Conservation (phyloP, 2,329 filamentous ascomycete species). For the Ophiocordyceps robertsii region DNA sequence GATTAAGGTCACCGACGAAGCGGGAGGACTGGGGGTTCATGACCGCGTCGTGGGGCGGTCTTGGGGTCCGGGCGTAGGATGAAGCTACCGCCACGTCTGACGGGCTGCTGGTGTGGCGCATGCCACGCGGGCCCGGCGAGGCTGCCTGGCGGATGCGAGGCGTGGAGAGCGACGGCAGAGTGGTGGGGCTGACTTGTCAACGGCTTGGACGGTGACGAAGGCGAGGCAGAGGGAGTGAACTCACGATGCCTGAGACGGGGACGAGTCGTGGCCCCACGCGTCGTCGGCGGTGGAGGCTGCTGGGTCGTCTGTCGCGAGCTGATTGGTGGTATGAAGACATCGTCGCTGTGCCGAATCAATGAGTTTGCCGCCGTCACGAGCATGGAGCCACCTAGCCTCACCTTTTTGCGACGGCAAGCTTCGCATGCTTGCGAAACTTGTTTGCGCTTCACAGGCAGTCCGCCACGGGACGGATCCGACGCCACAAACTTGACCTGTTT, state of each 20-base stretch:
- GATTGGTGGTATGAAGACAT: slow-evolving; percentile 27
- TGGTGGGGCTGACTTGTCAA: neutral
- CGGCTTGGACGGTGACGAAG: neutral
- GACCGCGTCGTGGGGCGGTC: neutral
- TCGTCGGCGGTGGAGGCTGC: slow-evolving; percentile 13
- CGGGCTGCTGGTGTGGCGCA: neutral
- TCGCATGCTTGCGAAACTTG: slow-evolving; percentile 46
- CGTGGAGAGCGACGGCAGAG: neutral
- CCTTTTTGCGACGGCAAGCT: slow-evolving; percentile 41
- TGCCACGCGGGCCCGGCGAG: neutral
- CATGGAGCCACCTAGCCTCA: slow-evolving; percentile 7
- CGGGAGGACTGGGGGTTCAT: slow-evolving; percentile 20
- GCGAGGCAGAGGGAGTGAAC: slow-evolving; percentile 3
- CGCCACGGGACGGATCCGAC: slow-evolving; percentile 33
- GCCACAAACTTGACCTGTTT: slow-evolving; percentile 41
- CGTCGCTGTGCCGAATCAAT: slow-evolving; percentile 18
- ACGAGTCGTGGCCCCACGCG: slow-evolving; percentile 11
- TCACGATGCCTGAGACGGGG: slow-evolving; percentile 17
- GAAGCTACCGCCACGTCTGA: neutral
- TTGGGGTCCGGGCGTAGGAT: neutral
- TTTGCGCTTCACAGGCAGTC: slow-evolving; percentile 43
- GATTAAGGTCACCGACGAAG: slow-evolving; percentile 46
- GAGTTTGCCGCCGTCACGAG: neutral
- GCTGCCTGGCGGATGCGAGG: neutral
- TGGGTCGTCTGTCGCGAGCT: slow-evolving; percentile 15